These are phyloP conservation scores for Hypomyces rosellus DNA, from an alignment of 2,329 filamentous ascomycete species.

Conservation along the genomic window DNA sequence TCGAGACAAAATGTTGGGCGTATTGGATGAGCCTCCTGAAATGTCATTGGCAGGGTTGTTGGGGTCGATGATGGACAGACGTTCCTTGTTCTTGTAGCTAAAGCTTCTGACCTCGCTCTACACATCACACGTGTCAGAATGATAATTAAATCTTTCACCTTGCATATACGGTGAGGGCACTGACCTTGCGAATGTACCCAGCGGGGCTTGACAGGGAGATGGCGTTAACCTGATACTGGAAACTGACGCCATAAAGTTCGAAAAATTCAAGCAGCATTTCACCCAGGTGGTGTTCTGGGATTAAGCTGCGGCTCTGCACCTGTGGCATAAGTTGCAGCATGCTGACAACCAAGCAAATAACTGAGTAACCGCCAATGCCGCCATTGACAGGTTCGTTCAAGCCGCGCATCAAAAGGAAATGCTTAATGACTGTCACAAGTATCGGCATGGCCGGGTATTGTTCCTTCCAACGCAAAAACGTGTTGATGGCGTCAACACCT, in stretches of 20 bases:
- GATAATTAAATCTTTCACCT: too few relatives aligned
- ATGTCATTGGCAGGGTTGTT: constrained; percentile 85
- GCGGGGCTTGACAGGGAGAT: constrained; percentile 68
- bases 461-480: constrained; percentile 72
- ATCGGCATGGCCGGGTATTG: constrained; percentile 80
- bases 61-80: constrained; percentile 86
- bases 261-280: constrained; percentile 82
- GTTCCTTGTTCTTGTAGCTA: constrained; percentile 54
- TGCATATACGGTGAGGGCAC: constrained; percentile 16
- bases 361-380: constrained; percentile 87
- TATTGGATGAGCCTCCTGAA: constrained; percentile 74
- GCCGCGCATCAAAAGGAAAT: constrained; percentile 81
- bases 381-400: constrained; percentile 89
- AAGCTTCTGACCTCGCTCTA: constrained; percentile 40
- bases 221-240: constrained; percentile 62
- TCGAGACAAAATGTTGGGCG: constrained; percentile 56
- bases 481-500: constrained; percentile 72
- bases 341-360: constrained; percentile 89
- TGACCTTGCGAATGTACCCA: constrained; percentile 69
- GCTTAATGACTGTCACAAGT: constrained; percentile 83
- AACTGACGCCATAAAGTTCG: constrained; percentile 78
- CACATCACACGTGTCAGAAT: background rate
- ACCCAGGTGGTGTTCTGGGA: constrained; percentile 63
- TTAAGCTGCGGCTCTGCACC: constrained; percentile 53
- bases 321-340: constrained; percentile 76